Conservation (phyloP, 1,139 yeast species). For the Debaryomyces sp. region DNA sequence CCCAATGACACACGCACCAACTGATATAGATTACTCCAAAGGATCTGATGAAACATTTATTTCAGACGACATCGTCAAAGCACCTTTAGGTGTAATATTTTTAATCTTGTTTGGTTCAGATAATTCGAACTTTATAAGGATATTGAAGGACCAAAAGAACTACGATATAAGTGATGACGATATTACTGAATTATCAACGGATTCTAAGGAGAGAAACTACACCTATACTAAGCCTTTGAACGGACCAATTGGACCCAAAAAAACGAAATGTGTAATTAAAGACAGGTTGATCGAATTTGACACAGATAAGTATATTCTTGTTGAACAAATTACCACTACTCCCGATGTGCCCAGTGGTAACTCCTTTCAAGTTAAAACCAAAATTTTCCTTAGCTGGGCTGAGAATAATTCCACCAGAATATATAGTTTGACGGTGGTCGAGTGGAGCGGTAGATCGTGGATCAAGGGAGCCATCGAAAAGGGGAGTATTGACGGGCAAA, state of each 20-base stretch:
- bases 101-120: slow-evolving; percentile 75
- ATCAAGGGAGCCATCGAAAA: slow-evolving; percentile 89
- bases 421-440: slow-evolving; percentile 65
- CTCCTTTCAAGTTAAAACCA: slow-evolving; percentile 74
- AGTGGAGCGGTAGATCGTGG: slow-evolving; percentile 96
- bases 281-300: slow-evolving; percentile 73
- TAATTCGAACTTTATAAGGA: slow-evolving; percentile 53
- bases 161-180: slow-evolving; percentile 57
- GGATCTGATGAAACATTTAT: slow-evolving; percentile 65
- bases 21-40: slow-evolving; percentile 46
- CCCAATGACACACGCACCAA: slow-evolving; percentile 41
- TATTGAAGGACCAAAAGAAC: slow-evolving; percentile 72
- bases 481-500: slow-evolving; percentile 91
- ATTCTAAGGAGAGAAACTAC: slow-evolving; percentile 55
- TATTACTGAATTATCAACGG: slow-evolving; percentile 45
- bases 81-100: slow-evolving; percentile 82
- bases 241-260: slow-evolving; percentile 92
- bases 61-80: slow-evolving; percentile 60
- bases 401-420: slow-evolving; percentile 66
- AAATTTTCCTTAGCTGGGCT: slow-evolving; percentile 75
- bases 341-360: slow-evolving; percentile 97
- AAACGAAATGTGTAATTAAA: slow-evolving; percentile 77
- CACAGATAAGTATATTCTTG: slow-evolving; percentile 55
- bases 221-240: slow-evolving; percentile 77
- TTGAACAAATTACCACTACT: slow-evolving; percentile 70